These are phyloP conservation scores for Apiospora pterosperma DNA, from an alignment of 2,329 filamentous ascomycete species.

Conservation along the genomic window DNA sequence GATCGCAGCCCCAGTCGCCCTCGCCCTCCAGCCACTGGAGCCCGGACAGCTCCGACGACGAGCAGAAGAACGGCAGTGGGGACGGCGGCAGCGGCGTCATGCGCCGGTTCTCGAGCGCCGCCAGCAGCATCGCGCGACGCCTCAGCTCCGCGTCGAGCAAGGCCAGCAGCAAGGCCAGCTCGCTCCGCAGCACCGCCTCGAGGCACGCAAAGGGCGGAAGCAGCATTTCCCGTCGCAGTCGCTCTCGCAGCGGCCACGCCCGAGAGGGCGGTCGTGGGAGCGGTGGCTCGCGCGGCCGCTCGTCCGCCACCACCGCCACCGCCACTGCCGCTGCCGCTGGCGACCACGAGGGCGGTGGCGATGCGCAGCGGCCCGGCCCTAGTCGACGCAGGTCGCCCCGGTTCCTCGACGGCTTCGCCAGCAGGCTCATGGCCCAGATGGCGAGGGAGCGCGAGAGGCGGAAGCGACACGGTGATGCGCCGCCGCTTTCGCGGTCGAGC, in stretches of 20 bases:
- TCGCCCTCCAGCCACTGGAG: neutral
- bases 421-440: neutral
- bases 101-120: neutral
- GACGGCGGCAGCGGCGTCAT: neutral
- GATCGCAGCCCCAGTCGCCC: neutral
- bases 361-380: too few relatives aligned
- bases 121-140: neutral
- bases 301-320: too few relatives aligned
- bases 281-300: too few relatives aligned
- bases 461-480: neutral
- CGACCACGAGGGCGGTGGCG: too few relatives aligned
- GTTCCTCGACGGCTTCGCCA: neutral
- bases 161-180: neutral
- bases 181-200: neutral
- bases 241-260: too few relatives aligned
- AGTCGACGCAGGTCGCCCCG: neutral
- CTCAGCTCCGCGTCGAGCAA: neutral
- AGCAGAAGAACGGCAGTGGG: neutral
- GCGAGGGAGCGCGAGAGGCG: neutral
- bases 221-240: too few relatives aligned
- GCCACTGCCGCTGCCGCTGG: too few relatives aligned
- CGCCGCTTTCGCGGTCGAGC: neutral
- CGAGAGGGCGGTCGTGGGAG: too few relatives aligned
- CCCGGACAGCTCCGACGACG: neutral
- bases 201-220: neutral